Evolutionary conservation across 139 green algal genomes (phyloP), one percentile per base, ranked within the genome.

Genomic region (Eudorina sp.): DNA sequence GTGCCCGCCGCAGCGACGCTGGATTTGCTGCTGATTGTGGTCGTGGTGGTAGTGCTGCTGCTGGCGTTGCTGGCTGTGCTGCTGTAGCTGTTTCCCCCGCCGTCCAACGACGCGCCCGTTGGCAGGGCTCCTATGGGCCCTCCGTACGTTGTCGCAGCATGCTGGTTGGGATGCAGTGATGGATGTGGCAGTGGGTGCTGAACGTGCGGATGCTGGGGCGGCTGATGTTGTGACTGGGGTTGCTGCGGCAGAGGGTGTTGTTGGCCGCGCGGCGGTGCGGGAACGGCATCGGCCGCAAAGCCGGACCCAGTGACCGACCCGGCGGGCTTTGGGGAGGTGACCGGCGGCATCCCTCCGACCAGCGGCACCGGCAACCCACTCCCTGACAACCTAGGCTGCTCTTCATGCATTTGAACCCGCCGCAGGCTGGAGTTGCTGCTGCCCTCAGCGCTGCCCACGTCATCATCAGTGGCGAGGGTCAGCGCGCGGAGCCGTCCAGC

Each of bases 351-450:
- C 9, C 48, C 11, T 9, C 48, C 48, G 16, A 31, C 40, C 41
- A 11, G 21, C 70, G 70, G 5, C 43, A 40, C 3, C 16, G 19
- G 7, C 27, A 46, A 31, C 25, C 36, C 68, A 18, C 13, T 74
- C 19, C 62, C 53, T 36, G 48, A 53, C 25, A 6, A 40, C 14
- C 68, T 29, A 27, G 58, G 34, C 16, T 75, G 79, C 27, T 66
- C 43, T 21, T 74, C 46, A 25, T 64, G 43, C 31, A 62, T 11
- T 27, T 83, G 74, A 23, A 46, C 14, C 48, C 53, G 31, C 53
- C 58, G 85, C 16, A 84, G 55, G 75, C 64, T 55, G 76, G 46
- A 85, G 3, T 36, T 89, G 70, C 89, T 89, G 82, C 73, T 70
- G 79, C 27, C 80, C 53, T 45, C 62, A 4, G 38, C 70, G 34